Evolutionary conservation across 768 basidiomycete species (phyloP).

Genomic region (Sutorius australiensis): DNA sequence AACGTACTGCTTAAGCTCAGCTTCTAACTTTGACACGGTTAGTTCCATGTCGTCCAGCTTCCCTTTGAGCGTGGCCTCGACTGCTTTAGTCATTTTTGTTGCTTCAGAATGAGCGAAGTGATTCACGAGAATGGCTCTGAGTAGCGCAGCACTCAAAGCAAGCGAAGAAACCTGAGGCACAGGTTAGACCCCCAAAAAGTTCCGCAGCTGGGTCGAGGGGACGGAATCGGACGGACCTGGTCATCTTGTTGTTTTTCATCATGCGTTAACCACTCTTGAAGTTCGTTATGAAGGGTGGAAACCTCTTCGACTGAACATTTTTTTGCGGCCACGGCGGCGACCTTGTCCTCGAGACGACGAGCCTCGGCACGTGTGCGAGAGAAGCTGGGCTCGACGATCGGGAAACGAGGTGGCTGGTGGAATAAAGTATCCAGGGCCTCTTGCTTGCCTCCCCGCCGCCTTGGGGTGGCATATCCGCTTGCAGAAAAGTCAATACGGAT

Average conservation of each 20-base stretch:
- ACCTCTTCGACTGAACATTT: slow-evolving; percentile 89
- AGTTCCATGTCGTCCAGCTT: slow-evolving; percentile 65
- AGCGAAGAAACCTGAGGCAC: slow-evolving; percentile 56
- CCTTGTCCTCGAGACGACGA: slow-evolving; percentile 71
- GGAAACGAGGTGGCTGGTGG: slow-evolving; percentile 45
- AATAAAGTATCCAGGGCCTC: slow-evolving; percentile 40
- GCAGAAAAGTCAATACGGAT: slow-evolving; percentile 76
- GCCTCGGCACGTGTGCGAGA: slow-evolving; percentile 50
- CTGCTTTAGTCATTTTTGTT: slow-evolving; percentile 59
- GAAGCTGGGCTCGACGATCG: slow-evolving; percentile 40
- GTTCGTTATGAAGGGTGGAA: slow-evolving; percentile 69
- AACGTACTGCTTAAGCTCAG: slow-evolving; percentile 69
- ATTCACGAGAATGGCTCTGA: slow-evolving; percentile 81
- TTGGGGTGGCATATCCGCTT: slow-evolving; percentile 67
- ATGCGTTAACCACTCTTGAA: slow-evolving; percentile 68
- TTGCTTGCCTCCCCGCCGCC: slow-evolving; percentile 49
- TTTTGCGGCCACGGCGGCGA: slow-evolving; percentile 74
- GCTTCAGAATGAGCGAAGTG: slow-evolving; percentile 78
- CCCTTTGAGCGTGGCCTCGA: slow-evolving; percentile 58
- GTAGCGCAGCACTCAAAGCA: slow-evolving; percentile 69
- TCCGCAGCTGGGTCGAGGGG: slow-evolving; percentile 14
- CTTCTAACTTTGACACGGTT: slow-evolving; percentile 56
- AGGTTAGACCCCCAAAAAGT: slow-evolving; percentile 3
- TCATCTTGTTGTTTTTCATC: slow-evolving; percentile 55
- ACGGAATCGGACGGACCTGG: slow-evolving; percentile 45